Base-by-base conservation (phyloP, 805 yeast genomes). In the Pichia occidentalis region DNA sequence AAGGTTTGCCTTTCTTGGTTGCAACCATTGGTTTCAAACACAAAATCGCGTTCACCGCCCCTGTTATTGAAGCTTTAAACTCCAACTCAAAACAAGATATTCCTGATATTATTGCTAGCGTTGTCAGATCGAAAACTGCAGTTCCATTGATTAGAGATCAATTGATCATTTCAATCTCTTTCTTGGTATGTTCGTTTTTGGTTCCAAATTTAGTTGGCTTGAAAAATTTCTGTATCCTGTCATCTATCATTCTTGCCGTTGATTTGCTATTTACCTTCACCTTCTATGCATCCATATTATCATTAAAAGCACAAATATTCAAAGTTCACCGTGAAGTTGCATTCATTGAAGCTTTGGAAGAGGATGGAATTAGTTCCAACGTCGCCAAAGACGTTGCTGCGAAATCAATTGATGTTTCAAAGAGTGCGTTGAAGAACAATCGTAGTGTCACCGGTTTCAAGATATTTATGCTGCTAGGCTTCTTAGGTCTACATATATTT, bases 1-100 rank as follows among this genome's bases (percentile, higher is more conserved):
- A 90, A 63, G 97, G 97, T 24, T 63, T 90, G 32, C 98, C 98
- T 17, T 90, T 90, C 60, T 71, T 90, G 53, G 95, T 90, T 17
- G 86, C 95, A 16, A 80, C 86, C 4, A 76, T 90, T 54, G 98
- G 97, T 2, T 90, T 90, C 62, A 87, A 85, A 56, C 83, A 85
- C 57, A 86, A 88, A 53, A 73, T 85, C 14, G 67, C 75, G 10
- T 70, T 87, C 46, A 81, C 96, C 1, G 63, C 71, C 16, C 71
- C 74, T 32, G 78, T 80, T 18, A 53, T 74, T 50, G 59, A 62
- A 27, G 64, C 71, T 20, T 56, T 69, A 12, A 51, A 52, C 24
- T 37, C 50, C 5, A 43, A 51, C 19, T 42, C 53, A 12, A 37
- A 44, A n/a, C 43, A 50, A 16, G 60, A 56, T 32, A 56, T 60